Percentiles rank a stretch among this genome's conserved stretches.
These are phyloP conservation scores for Calcarisporium arbuscula DNA, from an alignment of 2,329 filamentous ascomycete genomes.

Conservation along the genomic window DNA sequence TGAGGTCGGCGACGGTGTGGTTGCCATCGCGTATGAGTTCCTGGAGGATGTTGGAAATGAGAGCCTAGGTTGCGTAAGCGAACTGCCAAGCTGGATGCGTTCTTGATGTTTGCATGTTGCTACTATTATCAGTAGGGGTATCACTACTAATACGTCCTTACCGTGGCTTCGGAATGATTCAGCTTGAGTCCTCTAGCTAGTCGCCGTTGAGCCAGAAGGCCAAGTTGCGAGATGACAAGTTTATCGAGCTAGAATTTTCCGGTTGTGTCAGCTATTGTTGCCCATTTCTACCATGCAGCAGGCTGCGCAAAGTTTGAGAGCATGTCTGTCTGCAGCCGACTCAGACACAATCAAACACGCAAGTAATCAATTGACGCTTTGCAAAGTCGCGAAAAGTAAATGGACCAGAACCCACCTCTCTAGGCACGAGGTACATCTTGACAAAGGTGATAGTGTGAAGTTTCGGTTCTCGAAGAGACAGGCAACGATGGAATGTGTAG, in stretches of 20 bases:
- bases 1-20: conserved; percentile 87
- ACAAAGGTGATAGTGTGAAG: neutral
- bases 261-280: neutral
- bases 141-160: conserved; percentile 32
- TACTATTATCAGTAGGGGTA: no score
- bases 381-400: no score
- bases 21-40: conserved; percentile 97
- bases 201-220: conserved; percentile 77
- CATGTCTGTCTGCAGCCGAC: no score
- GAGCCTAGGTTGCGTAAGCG: conserved; percentile 43
- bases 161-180: conserved; percentile 84
- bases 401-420: no score
- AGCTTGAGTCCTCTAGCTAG: conserved; percentile 82
- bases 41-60: conserved; percentile 84
- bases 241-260: conserved; percentile 70
- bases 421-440: conserved; percentile 41
- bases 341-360: no score
- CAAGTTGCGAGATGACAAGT: conserved; percentile 85
- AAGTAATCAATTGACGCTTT: no score
- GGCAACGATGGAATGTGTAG: neutral
- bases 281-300: neutral
- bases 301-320: no score
- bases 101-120: no score
- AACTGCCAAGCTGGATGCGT: no score
- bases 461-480: neutral